Evolutionary conservation across 139 green algal genomes (phyloP).

Genomic region (Bryopsis sp.): DNA sequence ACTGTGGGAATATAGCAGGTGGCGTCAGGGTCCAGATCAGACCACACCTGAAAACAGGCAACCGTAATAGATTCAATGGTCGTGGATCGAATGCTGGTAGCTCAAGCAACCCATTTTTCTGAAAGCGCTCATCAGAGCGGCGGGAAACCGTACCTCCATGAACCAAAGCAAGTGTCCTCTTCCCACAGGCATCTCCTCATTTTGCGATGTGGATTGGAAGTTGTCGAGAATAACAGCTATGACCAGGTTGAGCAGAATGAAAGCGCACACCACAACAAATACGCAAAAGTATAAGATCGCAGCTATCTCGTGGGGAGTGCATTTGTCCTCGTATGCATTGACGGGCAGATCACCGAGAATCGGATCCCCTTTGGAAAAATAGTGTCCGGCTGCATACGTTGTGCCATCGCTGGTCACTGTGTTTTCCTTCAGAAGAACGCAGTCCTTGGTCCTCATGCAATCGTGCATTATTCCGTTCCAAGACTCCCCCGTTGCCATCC

Average conservation of each 20-base stretch:
- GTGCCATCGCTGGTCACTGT: not conserved
- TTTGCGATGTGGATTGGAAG: slow-evolving; percentile 27
- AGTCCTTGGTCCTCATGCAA: slow-evolving; percentile 39
- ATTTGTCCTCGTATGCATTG: slow-evolving; percentile 23
- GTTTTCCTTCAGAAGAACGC: slow-evolving; percentile 36
- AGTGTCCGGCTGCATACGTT: slow-evolving; percentile 8
- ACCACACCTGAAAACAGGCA: slow-evolving; percentile 44
- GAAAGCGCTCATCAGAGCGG: not conserved
- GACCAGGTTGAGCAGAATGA: slow-evolving; percentile 67
- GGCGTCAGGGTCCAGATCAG: slow-evolving; percentile 36
- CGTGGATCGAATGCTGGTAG: too few relatives aligned
- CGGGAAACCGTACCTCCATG: slow-evolving; percentile 8
- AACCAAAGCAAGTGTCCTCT: slow-evolving; percentile 28
- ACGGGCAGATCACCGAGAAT: slow-evolving; percentile 20
- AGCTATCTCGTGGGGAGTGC: slow-evolving; percentile 19
- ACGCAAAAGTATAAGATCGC: slow-evolving; percentile 55
- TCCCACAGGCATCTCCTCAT: slow-evolving; percentile 32
- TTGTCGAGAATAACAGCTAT: slow-evolving; percentile 62
- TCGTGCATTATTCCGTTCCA: slow-evolving; percentile 73
- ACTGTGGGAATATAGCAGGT: slow-evolving; percentile 37
- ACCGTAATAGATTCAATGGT: slow-evolving; percentile 8
- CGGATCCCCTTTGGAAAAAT: slow-evolving; percentile 14
- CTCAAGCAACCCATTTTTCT: too few relatives aligned
- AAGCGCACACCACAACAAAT: slow-evolving; percentile 54
- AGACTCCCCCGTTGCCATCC: slow-evolving; percentile 57